Evolutionary conservation across 768 basidiomycete genomes (phyloP), one percentile per base, ranked within the genome.

Genomic region (Rubroboletus pulcherrimus): DNA sequence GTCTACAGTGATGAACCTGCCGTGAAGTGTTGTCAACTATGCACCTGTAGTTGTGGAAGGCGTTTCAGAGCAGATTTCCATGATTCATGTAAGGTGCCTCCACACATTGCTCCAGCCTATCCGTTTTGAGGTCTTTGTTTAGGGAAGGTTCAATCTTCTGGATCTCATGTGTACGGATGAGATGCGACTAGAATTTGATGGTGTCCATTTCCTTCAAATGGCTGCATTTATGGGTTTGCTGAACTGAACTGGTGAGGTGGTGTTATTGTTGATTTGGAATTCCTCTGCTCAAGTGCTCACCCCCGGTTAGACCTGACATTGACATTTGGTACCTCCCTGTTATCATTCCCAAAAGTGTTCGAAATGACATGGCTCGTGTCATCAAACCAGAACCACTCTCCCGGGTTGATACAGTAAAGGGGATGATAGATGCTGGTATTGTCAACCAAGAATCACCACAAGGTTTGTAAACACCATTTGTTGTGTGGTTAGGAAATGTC

Each of bases 181-280:
- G 46, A 67, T 90, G 41, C 76, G 81, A 35, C 71, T 91, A 2
- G 87, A 91, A 56, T 85, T 93, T 58, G 85, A 87, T 65, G 91
- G 87, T 1, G 75, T 92, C 21, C 90, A 92, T 68, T 85, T 91
- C 65, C 61, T 88, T 68, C 77, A 29, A 87, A 87, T 52, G 91
- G 91, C 0, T 80, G 87, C 0, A 79, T 93, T n/a, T 89, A 85
- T 63, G 91, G 87, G 2, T 77, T 89, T 48, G 87, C 85, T 17
- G 80, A 83, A 59, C 80, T 84, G 5, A 63, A 67, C 17, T 85
- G 84, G 90, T 91, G 58, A 59, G 78, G 62, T 29, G 1, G 31
- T 24, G 47, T 56, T 37, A 12, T 47, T n/a, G 21, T 12, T 7
- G 17, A 4, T 30, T 19, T 7, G 47, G 11, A 21, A 17, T 40